Evolutionary conservation across 73 alveolate genomes (phyloP).

Genomic region (Symbiodinium pilosum): DNA sequence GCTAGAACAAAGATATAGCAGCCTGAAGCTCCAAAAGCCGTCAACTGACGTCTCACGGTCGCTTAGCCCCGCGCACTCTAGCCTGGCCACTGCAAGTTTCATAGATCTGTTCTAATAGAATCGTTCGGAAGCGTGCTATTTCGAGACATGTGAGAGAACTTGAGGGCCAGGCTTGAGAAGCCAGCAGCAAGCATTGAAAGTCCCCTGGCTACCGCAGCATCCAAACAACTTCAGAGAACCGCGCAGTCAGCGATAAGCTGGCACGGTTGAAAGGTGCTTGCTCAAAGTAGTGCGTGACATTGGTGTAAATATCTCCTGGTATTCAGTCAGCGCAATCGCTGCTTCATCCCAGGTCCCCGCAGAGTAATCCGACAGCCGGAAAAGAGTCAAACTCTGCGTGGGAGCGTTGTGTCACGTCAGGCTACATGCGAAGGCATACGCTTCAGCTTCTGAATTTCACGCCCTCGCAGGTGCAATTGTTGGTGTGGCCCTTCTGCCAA

Average conservation of each 20-base stretch:
- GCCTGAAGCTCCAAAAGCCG: background rate
- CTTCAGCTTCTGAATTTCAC: too few relatives aligned
- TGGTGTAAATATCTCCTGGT: background rate
- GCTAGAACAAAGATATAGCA: constrained; percentile 5
- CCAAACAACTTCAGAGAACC: too few relatives aligned
- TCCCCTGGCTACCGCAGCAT: background rate
- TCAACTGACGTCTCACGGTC: background rate
- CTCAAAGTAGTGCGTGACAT: background rate
- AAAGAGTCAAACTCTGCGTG: background rate
- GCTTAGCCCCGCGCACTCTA: background rate
- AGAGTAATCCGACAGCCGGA: background rate
- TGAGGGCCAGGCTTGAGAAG: background rate
- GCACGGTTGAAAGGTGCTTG: background rate
- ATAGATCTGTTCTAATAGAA: too few relatives aligned
- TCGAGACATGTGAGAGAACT: too few relatives aligned
- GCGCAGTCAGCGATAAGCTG: too few relatives aligned
- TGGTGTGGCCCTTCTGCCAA: background rate
- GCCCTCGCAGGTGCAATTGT: background rate
- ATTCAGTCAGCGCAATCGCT: background rate
- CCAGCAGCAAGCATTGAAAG: background rate
- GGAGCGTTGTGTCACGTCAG: background rate
- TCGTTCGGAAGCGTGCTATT: too few relatives aligned
- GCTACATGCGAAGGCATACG: background rate
- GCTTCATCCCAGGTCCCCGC: background rate
- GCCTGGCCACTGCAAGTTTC: too few relatives aligned